A percentile compares a stretch with the other conserved stretches of the same genome.
These are phyloP conservation scores for Aspergillus phoenicis DNA, from an alignment of 2,329 filamentous ascomycete species.

Conservation along the genomic window DNA sequence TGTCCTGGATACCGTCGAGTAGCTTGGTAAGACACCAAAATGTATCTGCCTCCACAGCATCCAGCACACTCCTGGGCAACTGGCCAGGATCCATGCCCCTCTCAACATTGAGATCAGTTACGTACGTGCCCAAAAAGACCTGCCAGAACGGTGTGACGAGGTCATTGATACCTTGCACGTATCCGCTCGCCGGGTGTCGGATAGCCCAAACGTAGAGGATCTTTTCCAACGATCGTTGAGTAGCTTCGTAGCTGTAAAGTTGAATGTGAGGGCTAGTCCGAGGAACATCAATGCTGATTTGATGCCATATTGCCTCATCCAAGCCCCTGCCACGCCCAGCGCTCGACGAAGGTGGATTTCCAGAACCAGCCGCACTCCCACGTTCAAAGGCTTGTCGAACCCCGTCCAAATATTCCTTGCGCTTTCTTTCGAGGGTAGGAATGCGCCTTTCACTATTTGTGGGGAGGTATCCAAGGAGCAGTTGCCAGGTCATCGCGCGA, in stretches of 20 bases:
- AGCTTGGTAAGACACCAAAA: slow-evolving; percentile 99
- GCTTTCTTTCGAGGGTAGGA: slow-evolving; percentile 85
- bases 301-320: slow-evolving; percentile 98
- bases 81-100: slow-evolving; percentile 96
- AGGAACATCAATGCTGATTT: slow-evolving; percentile 97
- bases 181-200: slow-evolving; percentile 92
- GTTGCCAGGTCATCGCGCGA: slow-evolving; percentile 97
- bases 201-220: slow-evolving; percentile 98
- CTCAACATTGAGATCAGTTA: slow-evolving; percentile 90
- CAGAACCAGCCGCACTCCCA: slow-evolving; percentile 48
- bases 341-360: slow-evolving; percentile 44
- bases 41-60: slow-evolving; percentile 95
- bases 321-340: slow-evolving; percentile 69
- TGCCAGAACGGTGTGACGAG: slow-evolving; percentile 98
- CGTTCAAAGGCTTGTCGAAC: slow-evolving; percentile 70
- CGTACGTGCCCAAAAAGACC: slow-evolving; percentile 91
- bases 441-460: slow-evolving; percentile 95
- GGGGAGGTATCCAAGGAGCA: slow-evolving; percentile 90
- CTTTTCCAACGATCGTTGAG: slow-evolving; percentile 87
- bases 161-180: slow-evolving; percentile 98
- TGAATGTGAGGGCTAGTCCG: slow-evolving; percentile 95
- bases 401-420: slow-evolving; percentile 94
- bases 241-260: slow-evolving; percentile 93
- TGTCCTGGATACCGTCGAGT: slow-evolving; percentile 97
- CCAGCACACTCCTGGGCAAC: slow-evolving; percentile 82